Conservation (phyloP, 2,329 filamentous ascomycete species). For the Sporothrix euskadiensis region DNA sequence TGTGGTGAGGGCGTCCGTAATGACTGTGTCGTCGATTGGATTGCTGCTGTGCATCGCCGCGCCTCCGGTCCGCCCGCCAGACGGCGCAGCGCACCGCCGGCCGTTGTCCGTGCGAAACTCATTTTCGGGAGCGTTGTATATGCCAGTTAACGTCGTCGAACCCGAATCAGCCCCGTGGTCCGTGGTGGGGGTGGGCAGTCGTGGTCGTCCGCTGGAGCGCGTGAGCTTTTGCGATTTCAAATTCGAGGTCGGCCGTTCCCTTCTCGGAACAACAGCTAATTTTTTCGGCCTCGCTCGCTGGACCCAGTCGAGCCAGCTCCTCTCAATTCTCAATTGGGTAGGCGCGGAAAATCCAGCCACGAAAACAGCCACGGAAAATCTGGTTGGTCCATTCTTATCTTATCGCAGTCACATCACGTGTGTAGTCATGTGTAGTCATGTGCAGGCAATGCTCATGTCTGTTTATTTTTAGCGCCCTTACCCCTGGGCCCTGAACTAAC, state of each 20-base stretch:
- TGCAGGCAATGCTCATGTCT: background rate
- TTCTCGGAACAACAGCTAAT: conserved; percentile 29
- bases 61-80: conserved; percentile 25
- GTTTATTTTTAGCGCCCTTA: conserved; percentile 21
- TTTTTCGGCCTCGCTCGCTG: conserved; percentile 25
- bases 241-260: conserved; percentile 5
- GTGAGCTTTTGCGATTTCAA: background rate
- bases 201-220: conserved; percentile 4
- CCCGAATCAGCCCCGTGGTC: background rate
- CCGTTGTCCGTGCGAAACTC: conserved; percentile 31
- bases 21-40: conserved; percentile 7
- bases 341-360: conserved; percentile 21
- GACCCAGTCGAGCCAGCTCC: background rate
- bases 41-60: background rate
- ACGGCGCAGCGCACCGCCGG: conserved; percentile 30
- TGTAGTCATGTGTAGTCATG: background rate
- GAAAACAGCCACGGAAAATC: conserved; percentile 27
- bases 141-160: background rate
- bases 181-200: background rate
- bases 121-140: conserved; percentile 13
- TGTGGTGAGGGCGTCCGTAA: background rate
- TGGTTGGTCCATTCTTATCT: conserved; percentile 16
- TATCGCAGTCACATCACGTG: conserved; percentile 20
- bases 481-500: conserved; percentile 7
- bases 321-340: conserved; percentile 1